Evolutionary conservation across 352 stramenopile species (phyloP), one percentile per base, ranked within the genome.

Genomic region (Aphanomyces invadans): DNA sequence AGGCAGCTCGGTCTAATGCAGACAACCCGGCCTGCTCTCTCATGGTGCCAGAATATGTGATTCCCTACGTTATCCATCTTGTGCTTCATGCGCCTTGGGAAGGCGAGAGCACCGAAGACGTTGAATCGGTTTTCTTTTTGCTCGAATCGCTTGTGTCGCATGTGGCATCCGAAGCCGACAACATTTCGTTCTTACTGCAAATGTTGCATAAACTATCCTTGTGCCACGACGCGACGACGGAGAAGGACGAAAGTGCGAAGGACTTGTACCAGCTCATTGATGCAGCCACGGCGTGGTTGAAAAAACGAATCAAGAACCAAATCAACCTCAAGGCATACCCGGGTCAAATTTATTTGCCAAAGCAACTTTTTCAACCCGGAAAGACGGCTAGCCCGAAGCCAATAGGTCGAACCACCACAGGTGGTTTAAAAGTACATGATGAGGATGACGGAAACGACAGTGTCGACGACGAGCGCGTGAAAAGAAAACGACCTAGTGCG

Each of bases 221-320:
- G 36, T 93, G 81, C 53, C 80, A 89, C 28, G 85, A 95, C 53
- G 76, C 74, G 5, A 70, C 67, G 7, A 71, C 74, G 9, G 72
- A 66, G 9, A 74, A 72, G 15, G 67, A 74, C 33, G 19, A 52
- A 4, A 38, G 9, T 2, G 4, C 51, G 15, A 32, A 21, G 7
- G 38, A 29, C 7, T 81, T 90, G 31, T 90, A 90, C 64, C 74
- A 81, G 17, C 61, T 92, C 17, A 74, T 91, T 29, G 82, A 88
- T 29, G 86, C 70, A 23, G 71, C 74, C 1, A 80, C 81, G 0
- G 38, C 68, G 1, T 49, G 90, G 25, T 71, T 95, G 29, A 90
- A 90, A 64, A 88, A 87, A 39, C 86, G 86, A 44, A 93, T 95
- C 63, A 90, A 90, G 72, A 89, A 85, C 2, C 84, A 90, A 67